Percentiles rank a stretch among this genome's conserved stretches.
phyloP scores from a whole-genome alignment of 768 basidiomycete genomes.

The Lyophyllum shimeji region DNA sequence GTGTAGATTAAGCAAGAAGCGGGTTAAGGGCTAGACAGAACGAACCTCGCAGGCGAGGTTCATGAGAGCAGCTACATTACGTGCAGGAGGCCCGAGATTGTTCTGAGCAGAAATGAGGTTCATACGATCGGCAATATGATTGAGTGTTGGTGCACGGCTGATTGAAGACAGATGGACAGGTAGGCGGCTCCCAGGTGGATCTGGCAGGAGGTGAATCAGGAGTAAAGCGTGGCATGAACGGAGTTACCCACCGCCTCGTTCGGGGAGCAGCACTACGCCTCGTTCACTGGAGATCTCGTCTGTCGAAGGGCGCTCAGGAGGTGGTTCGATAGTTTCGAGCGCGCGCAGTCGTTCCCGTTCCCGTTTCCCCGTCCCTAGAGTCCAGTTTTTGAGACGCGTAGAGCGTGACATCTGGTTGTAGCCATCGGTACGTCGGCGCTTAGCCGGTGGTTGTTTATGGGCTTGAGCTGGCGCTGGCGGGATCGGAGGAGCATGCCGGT shows the following conservation, averaged over 20 bases:
- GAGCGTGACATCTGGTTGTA: constrained; percentile 58
- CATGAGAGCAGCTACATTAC: constrained; percentile 65
- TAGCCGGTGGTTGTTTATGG: constrained; percentile 63
- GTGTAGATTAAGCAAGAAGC: neutral
- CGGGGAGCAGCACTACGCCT: constrained; percentile 60
- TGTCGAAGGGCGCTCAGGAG: constrained; percentile 42
- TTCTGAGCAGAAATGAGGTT: constrained; percentile 83
- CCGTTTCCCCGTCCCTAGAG: constrained; percentile 65
- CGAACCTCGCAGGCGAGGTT: constrained; percentile 76
- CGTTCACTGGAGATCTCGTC: constrained; percentile 76
- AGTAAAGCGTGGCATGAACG: neutral
- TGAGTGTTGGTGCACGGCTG: constrained; percentile 69
- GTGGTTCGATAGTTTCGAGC: constrained; percentile 41
- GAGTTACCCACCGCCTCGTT: constrained; percentile 58
- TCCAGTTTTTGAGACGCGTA: constrained; percentile 69
- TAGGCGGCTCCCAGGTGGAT: constrained; percentile 68
- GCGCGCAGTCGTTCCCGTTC: constrained; percentile 71
- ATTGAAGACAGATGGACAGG: constrained; percentile 74
- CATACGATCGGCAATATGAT: constrained; percentile 77
- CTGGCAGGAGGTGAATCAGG: constrained; percentile 30
- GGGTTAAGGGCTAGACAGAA: neutral
- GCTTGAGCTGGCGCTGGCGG: constrained; percentile 25
- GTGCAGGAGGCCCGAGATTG: constrained; percentile 59
- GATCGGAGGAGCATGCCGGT: constrained; percentile 18
- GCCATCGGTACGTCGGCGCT: constrained; percentile 63